A percentile compares a stretch with the other conserved stretches of the same genome.
Conservation (phyloP, 176 grass and related monocot species). For the Urochloa ruziziensis region DNA sequence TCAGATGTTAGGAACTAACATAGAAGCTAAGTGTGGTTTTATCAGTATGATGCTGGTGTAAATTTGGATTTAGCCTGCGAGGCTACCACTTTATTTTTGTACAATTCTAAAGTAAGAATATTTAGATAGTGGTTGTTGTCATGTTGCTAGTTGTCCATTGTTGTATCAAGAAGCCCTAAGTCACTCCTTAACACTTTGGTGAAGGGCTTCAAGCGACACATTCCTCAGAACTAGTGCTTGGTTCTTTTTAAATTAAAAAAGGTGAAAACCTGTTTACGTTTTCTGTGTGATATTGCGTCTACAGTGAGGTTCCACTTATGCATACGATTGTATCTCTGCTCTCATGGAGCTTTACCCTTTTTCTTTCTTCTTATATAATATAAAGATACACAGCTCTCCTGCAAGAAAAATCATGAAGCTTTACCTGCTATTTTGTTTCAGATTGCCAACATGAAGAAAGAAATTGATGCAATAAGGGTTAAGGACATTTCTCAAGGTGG, state of each 20-base stretch:
- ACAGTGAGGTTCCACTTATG: not conserved
- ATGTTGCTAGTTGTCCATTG: not conserved
- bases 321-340: slow-evolving; percentile 7
- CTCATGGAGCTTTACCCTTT: not conserved
- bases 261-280: not conserved
- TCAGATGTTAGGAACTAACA: no score
- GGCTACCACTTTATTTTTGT: not conserved
- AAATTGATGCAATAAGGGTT: slow-evolving; percentile 86
- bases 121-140: not conserved
- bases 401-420: no score
- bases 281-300: not conserved
- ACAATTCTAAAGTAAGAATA: not conserved
- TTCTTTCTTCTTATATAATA: no score
- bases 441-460: slow-evolving; percentile 97
- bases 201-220: not conserved
- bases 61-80: no score
- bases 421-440: slow-evolving; percentile 30
- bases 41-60: no score
- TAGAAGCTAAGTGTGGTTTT: no score
- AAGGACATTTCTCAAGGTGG: slow-evolving; percentile 97
- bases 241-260: not conserved
- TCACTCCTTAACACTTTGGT: not conserved
- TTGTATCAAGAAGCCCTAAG: not conserved
- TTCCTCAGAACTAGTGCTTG: not conserved
- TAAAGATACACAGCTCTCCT: no score